These are phyloP conservation scores for Silybum marianum DNA, from an alignment of 129 eudicot genomes.

Conservation along the genomic window DNA sequence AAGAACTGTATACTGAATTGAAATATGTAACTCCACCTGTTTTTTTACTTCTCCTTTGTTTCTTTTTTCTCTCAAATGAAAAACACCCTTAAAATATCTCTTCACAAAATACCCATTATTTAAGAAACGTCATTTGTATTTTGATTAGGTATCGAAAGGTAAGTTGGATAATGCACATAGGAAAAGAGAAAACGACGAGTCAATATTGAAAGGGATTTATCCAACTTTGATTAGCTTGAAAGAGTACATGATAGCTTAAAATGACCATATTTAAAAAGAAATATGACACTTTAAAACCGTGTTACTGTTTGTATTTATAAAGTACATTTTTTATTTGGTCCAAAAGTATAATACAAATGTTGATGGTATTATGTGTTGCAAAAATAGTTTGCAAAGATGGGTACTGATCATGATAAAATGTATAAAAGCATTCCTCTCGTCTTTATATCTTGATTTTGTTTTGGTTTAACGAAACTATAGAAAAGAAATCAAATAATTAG, in stretches of 20 bases:
- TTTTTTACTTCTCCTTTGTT: not conserved
- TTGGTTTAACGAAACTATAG: not conserved
- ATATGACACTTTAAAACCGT: no score
- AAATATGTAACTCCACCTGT: not conserved
- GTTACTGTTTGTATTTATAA: no score
- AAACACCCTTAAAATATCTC: not conserved
- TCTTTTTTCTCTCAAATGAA: not conserved
- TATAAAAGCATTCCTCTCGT: not conserved
- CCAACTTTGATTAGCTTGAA: not conserved
- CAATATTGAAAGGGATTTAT: not conserved
- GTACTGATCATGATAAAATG: no score
- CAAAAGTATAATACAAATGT: no score
- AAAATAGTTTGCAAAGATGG: not conserved
- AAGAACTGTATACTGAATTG: no score
- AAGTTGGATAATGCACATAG: not conserved
- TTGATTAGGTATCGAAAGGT: no score
- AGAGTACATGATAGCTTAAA: not conserved
- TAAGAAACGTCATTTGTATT: not conserved
- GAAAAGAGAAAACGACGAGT: not conserved
- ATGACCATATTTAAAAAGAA: not conserved
- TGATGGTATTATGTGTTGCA: not conserved
- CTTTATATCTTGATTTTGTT: not conserved
- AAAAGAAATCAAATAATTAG: not conserved
- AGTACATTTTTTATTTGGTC: not conserved
- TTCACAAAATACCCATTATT: no score